phyloP scores from a whole-genome alignment of 192 early-diverging fungal species.

The Geranomyces variabilis region DNA sequence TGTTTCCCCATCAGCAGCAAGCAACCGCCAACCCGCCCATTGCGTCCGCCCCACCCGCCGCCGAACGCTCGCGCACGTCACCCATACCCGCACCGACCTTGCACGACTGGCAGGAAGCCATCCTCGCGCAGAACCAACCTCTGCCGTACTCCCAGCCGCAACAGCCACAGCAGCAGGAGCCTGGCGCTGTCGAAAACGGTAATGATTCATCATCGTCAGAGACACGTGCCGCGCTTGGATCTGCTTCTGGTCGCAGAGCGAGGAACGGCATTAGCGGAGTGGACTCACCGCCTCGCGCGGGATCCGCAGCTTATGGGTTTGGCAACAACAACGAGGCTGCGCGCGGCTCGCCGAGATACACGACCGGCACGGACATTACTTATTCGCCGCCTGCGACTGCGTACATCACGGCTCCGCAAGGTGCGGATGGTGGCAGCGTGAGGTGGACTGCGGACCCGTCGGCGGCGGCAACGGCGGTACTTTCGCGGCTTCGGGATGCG shows the following conservation, averaged over 20 bases:
- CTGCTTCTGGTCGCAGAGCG: no score
- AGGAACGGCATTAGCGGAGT: neutral
- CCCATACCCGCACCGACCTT: slow-evolving; percentile 6
- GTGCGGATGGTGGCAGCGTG: neutral
- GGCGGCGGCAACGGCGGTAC: neutral
- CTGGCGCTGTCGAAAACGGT: neutral
- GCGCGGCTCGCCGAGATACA: neutral
- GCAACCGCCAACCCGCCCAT: neutral
- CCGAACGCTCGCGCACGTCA: neutral
- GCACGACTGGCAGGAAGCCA: slow-evolving; percentile 17
- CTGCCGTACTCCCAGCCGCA: slow-evolving; percentile 8
- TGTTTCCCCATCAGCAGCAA: slow-evolving; percentile 34
- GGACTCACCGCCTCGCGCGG: neutral
- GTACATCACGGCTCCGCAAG: no score
- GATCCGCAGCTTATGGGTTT: neutral
- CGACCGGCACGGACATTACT: neutral
- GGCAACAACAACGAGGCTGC: neutral
- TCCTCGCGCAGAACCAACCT: slow-evolving; percentile 6
- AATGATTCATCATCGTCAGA: no score
- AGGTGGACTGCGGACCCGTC: slow-evolving; percentile 9
- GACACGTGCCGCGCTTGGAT: no score
- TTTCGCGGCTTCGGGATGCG: neutral
- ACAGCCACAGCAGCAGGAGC: neutral
- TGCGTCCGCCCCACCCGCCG: neutral
- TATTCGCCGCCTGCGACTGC: no score